Evolutionary conservation across 2,329 filamentous ascomycete species (phyloP).

Genomic region (Ascosphaera apis): DNA sequence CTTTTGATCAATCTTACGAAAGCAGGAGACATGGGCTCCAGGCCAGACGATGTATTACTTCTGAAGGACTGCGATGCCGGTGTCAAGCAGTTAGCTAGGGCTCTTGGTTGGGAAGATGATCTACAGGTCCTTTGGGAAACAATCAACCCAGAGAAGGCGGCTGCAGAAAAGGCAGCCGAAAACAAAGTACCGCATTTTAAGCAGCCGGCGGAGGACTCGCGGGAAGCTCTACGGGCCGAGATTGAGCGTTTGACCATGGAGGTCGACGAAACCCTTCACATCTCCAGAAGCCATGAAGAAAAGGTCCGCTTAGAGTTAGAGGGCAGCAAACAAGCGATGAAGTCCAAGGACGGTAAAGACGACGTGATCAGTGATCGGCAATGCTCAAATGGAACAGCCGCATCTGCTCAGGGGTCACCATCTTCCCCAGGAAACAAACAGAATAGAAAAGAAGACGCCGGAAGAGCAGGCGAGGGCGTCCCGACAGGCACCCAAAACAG

Average conservation of each 20-base stretch:
- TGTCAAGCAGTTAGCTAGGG: constrained; percentile 53
- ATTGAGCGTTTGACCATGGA: constrained; percentile 34
- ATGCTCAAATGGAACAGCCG: not conserved
- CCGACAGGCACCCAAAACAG: not conserved
- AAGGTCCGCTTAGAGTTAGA: constrained; percentile 14
- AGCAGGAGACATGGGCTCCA: constrained; percentile 55
- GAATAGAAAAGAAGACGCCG: not conserved
- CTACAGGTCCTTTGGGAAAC: constrained; percentile 52
- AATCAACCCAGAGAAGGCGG: constrained; percentile 39
- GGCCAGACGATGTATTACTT: constrained; percentile 63
- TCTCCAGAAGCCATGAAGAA: constrained; percentile 24
- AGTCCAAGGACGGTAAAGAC: not conserved
- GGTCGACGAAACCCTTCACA: constrained; percentile 30
- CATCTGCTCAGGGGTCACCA: not conserved
- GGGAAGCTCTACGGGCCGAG: constrained; percentile 36
- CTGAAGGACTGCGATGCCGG: constrained; percentile 68
- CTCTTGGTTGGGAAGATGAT: constrained; percentile 67
- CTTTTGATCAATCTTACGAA: constrained; percentile 70
- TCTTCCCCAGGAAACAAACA: not conserved
- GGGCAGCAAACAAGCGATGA: constrained; percentile 3
- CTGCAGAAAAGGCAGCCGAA: constrained; percentile 14
- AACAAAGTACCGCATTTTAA: constrained; percentile 13
- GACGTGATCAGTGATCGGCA: not conserved
- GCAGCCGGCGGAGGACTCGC: constrained; percentile 14
- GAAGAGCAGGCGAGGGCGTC: not conserved